Evolutionary conservation across 192 early-diverging fungal species (phyloP), one percentile per base, ranked within the genome.

Genomic region (Coemansia sp.): DNA sequence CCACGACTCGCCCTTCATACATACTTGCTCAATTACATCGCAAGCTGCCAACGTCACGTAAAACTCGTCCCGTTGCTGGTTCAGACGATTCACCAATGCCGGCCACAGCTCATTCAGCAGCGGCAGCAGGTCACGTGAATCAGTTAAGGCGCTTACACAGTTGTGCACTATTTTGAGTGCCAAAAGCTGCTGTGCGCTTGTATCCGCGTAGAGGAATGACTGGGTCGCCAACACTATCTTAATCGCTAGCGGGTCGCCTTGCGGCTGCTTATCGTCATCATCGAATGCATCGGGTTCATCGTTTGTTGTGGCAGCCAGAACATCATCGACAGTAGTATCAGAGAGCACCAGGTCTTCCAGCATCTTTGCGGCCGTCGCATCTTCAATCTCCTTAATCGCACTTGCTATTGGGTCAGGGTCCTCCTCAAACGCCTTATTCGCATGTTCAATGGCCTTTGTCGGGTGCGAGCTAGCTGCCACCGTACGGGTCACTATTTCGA

Each of bases 91-190:
- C 12, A 64, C 51, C 11, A 76, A 46, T 5, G 53, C 32, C 2
- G 72, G 72, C 72, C 72, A 76, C 21, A 69, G 46, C 36, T 76
- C 62, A 55, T 76, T 76, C 2, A 76, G 31, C 8, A 76, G 32
- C 6, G 72, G 72, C 7, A 76, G 55, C 6, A 69, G 55, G 17
- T 76, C 72, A 11, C 59, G 54, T 1, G 72, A 65, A 14, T 50
- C 8, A 1, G 16, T 9, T n/a, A 76, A 53, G 1, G 72, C 66
- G 5, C 15, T 43, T 3, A 65, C n/a, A 4, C 54, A 45, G 55
- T 76, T 69, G 42, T 65, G 58, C 11, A 69, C 50, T 6, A 64
- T 76, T 37, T 76, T 76, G 12, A 76, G 58, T 17, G 72, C 62
- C n/a, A 76, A 3, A 1, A 76, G 62, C 47, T 76, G 72, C 44